Evolutionary conservation across 2,329 filamentous ascomycete genomes (phyloP), one percentile per base, ranked within the genome.

Genomic region (Fusarium penzigii): DNA sequence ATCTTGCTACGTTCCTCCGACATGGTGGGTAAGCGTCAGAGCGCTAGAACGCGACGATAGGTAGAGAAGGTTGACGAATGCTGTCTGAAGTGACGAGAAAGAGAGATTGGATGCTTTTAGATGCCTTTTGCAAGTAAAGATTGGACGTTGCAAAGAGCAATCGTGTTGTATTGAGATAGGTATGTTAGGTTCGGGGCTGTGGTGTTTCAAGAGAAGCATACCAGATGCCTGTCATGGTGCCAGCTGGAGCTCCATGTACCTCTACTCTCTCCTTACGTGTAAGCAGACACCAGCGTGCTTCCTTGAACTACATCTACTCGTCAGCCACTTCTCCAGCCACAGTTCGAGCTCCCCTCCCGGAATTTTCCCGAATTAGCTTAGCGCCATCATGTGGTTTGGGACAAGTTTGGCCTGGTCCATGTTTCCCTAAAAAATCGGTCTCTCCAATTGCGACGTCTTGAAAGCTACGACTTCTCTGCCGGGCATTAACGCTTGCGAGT

Each of bases 1-100:
- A 85, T 82, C 70, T 81, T 84, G 68, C 76, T 79, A 59, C 78
- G 76, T 62, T 85, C 82, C 61, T 86, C 83, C 13, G 83, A 84
- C 83, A 87, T 87, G 61, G 51, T 65, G 67, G 43, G 52, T 51
- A 48, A 55, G 38, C 51, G 42, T 38, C 51, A 45, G 25, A 51
- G 7, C 7, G 39, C 41, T 40, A 45, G 17, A 43, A 41, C 39
- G 41, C 38, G 39, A 43, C 13, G 32, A 20, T 39, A 11, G 17
- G 25, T 14, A 25, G 34, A 10, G 29, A 34, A 10, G 17, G 39
- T 39, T 11, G 45, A 38, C 25, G 40, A 53, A 16, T 44, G 36
- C 42, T 32, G 20, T 17, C 49, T 43, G 39, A 13, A 32, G 48
- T n/a, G 36, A 20, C 13, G 29, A 41, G 48, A 36, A 52, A 36